Evolutionary conservation across 768 basidiomycete species (phyloP).

Genomic region (Dictyophora rubrovolvata): DNA sequence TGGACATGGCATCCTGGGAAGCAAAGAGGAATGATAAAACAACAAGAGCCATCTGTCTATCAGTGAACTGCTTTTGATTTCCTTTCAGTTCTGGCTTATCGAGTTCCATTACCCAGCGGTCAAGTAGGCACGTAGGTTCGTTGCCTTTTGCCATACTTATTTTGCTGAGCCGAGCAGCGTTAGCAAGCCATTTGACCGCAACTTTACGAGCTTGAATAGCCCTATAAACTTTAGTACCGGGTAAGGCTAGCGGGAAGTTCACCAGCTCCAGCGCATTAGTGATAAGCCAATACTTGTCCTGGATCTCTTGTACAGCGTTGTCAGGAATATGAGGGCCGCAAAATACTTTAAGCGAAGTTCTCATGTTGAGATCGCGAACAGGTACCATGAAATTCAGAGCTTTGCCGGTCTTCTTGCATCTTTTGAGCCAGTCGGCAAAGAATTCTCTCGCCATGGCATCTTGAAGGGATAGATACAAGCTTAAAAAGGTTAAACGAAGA

Average conservation of each 20-base stretch:
- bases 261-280: constrained; percentile 93
- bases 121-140: constrained; percentile 83
- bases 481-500: neutral
- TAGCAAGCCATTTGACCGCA: constrained; percentile 68
- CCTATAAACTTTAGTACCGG: constrained; percentile 93
- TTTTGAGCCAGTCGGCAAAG: constrained; percentile 25
- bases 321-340: constrained; percentile 87
- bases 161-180: constrained; percentile 75
- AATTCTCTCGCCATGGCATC: constrained; percentile 23
- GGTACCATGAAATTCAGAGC: constrained; percentile 66
- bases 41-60: constrained; percentile 95
- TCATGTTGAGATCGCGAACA: constrained; percentile 94
- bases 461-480: constrained; percentile 13
- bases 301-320: constrained; percentile 67
- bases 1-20: constrained; percentile 97
- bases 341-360: constrained; percentile 91
- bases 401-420: constrained; percentile 29
- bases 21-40: constrained; percentile 95
- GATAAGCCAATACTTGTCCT: constrained; percentile 92
- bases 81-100: constrained; percentile 58
- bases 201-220: constrained; percentile 86
- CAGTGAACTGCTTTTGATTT: constrained; percentile 71
- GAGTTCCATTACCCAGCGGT: constrained; percentile 80
- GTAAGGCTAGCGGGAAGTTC: constrained; percentile 93
- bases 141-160: constrained; percentile 67